Evolutionary conservation across 495 filamentous ascomycete species (phyloP).

Genomic region (Aspergillus biplanus): DNA sequence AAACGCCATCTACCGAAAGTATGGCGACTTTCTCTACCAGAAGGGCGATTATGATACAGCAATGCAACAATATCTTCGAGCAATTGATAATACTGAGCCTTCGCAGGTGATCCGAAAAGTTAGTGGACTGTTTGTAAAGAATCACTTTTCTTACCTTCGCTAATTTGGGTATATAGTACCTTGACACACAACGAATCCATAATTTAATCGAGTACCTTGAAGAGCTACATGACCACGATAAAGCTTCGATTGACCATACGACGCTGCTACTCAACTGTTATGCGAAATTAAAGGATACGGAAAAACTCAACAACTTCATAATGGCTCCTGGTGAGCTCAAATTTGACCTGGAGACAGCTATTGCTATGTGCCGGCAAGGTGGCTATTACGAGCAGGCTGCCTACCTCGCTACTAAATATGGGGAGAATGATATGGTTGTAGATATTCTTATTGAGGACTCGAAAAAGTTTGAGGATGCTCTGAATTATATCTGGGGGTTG

Average conservation of each 20-base stretch:
- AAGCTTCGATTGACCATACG: slow-evolving; percentile 94
- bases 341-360: slow-evolving; percentile 96
- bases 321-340: slow-evolving; percentile 93
- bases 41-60: slow-evolving; percentile 94
- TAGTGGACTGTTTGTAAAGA: neutral
- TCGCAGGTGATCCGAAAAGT: slow-evolving; percentile 94
- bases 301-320: slow-evolving; percentile 94
- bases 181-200: slow-evolving; percentile 95
- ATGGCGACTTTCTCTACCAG: slow-evolving; percentile 94
- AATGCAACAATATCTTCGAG: slow-evolving; percentile 97
- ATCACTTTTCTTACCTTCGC: slow-evolving; percentile 17
- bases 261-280: slow-evolving; percentile 96
- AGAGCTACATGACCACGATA: slow-evolving; percentile 92
- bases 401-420: slow-evolving; percentile 91
- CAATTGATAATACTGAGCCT: slow-evolving; percentile 92
- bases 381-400: slow-evolving; percentile 98
- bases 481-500: slow-evolving; percentile 87
- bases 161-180: slow-evolving; percentile 56
- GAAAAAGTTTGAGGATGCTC: slow-evolving; percentile 81
- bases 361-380: slow-evolving; percentile 95
- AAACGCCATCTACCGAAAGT: slow-evolving; percentile 89
- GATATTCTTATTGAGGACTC: slow-evolving; percentile 96
- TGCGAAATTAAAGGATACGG: slow-evolving; percentile 93
- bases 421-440: slow-evolving; percentile 90
- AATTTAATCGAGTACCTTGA: slow-evolving; percentile 98